Evolutionary conservation across 2,329 filamentous ascomycete genomes (phyloP), one percentile per base, ranked within the genome.

Genomic region (Colletotrichum gigasporum): DNA sequence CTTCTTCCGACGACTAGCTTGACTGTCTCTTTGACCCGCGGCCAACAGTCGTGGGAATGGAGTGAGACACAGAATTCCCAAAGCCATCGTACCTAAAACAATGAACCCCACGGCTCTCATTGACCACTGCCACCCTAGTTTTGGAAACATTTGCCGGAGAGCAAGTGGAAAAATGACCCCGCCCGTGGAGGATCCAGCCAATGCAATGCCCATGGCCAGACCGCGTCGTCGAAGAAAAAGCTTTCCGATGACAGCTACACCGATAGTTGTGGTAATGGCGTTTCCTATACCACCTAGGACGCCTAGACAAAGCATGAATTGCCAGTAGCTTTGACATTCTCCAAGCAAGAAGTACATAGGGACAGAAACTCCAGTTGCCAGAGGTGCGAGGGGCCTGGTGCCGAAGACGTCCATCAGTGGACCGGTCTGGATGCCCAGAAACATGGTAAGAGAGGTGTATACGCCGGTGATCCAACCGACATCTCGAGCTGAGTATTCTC

Each of bases 381-480:
- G 59, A 2, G 79, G 69, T 1, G 77, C 71, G 12, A 84, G 73
- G 30, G 76, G 62, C 3, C 77, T 73, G 0, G 83, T 78, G 0
- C 82, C 82, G 39, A 82, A 80, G 0, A 74, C 74, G 64, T 85
- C 82, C 57, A 84, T 82, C 6, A 84, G 59, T 2, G 82, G 82
- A 0, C 82, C 82, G 11, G 82, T 76, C 69, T 82, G 81, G 5
- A 84, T 78, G 5, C 79, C 81, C 2, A 82, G 72, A n/a, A 80
- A 76, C 1, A 83, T 71, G 0, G 78, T 75, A 2, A 84, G 69
- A 58, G 82, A 83, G 3, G 78, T 76, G 28, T 82, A 78, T 2
- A 83, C 66, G 1, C 81, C 79, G 0, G 79, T 77, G 54, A 84
- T 84, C 82, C 82, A 84, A 18, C 81, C 82, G 2, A 85, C 75